A percentile compares a stretch with the other conserved stretches of the same genome.
phyloP scores from a whole-genome alignment of 2,329 filamentous ascomycete genomes.

The Penicillium sp. region DNA sequence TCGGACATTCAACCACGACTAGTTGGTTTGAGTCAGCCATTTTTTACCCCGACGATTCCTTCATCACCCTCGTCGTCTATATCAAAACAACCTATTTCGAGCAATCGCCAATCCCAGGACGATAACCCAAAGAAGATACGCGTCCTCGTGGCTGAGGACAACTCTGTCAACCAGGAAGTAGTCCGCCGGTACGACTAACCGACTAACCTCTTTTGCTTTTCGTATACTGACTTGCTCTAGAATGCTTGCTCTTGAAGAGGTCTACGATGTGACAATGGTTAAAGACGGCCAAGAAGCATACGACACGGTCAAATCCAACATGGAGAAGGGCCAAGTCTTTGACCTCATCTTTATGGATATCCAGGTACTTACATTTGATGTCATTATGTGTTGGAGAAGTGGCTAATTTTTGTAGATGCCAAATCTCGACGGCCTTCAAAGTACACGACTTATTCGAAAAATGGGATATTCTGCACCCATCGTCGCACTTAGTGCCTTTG shows the following conservation, averaged over 20 bases:
- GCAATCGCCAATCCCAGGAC: constrained; percentile 62
- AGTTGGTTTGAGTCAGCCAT: constrained; percentile 76
- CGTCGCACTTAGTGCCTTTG: constrained; percentile 83
- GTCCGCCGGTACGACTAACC: constrained; percentile 33
- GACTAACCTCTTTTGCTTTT: neutral
- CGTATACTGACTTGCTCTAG: constrained; percentile 38
- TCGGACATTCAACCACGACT: constrained; percentile 67
- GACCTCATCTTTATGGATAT: constrained; percentile 96
- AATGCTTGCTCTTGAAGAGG: constrained; percentile 53
- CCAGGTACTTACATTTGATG: constrained; percentile 31
- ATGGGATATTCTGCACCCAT: constrained; percentile 86
- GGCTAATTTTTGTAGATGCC: constrained; percentile 60
- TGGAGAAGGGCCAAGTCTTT: constrained; percentile 67
- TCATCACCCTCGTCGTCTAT: constrained; percentile 8
- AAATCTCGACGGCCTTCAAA: constrained; percentile 82
- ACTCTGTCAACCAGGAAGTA: constrained; percentile 61
- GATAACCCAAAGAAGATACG: constrained; percentile 60
- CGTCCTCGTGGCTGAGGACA: constrained; percentile 81
- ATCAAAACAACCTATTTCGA: constrained; percentile 38
- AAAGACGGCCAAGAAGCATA: constrained; percentile 84
- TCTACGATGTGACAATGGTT: constrained; percentile 74
- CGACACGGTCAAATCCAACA: constrained; percentile 75
- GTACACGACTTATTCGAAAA: constrained; percentile 75
- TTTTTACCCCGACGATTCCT: constrained; percentile 53
- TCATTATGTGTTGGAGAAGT: neutral